Evolutionary conservation across 257 asterid species (phyloP).

Genomic region (Jaltomata sinuosa): DNA sequence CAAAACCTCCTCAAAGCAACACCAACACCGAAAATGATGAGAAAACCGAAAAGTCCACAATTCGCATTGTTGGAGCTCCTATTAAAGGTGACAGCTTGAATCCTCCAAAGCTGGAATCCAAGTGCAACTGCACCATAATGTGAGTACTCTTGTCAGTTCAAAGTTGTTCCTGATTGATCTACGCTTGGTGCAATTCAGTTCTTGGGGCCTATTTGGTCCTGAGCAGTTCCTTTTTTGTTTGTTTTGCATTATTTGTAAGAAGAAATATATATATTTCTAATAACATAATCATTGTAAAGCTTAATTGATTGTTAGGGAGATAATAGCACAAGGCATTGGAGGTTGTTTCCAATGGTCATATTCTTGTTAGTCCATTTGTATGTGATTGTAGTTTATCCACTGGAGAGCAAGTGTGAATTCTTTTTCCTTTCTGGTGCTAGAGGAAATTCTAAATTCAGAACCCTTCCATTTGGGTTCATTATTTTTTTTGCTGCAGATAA

Average conservation of each 20-base stretch:
- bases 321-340: conserved; percentile 32
- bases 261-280: conserved; percentile 12
- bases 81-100: conserved; percentile 36
- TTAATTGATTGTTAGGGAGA: conserved; percentile 45
- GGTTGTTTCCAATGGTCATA: conserved; percentile 24
- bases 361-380: conserved; percentile 38
- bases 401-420: conserved; percentile 24
- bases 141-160: conserved; percentile 12
- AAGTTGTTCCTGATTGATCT: not conserved
- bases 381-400: conserved; percentile 19
- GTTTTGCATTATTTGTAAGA: conserved; percentile 42
- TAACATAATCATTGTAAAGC: conserved; percentile 51
- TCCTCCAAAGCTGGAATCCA: conserved; percentile 88
- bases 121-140: conserved; percentile 93
- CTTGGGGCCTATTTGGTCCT: conserved; percentile 19
- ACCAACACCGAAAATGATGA: conserved; percentile 25
- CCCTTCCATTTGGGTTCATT: conserved; percentile 11
- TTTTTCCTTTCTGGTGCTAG: conserved; percentile 20
- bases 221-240: conserved; percentile 20
- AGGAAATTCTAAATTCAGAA: conserved; percentile 1
- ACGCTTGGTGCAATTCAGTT: not conserved
- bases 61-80: conserved; percentile 46
- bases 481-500: conserved; percentile 17
- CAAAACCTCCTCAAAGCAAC: conserved; percentile 25
- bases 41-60: conserved; percentile 16